Evolutionary conservation across 148 eudicot genomes (phyloP).

Genomic region (Spergularia bocconei): DNA sequence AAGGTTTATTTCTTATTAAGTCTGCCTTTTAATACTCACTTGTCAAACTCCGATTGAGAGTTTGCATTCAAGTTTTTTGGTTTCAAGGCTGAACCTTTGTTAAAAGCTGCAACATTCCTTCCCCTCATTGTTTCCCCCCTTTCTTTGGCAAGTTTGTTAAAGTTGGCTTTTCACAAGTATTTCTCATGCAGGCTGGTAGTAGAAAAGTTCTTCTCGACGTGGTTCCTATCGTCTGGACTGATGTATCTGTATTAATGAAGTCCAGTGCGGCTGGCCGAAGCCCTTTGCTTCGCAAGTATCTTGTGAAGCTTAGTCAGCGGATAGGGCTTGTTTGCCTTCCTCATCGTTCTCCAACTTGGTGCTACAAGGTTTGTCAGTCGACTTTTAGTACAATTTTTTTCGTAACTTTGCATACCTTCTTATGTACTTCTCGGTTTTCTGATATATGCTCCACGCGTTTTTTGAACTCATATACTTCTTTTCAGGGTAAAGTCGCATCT

Average conservation of each 20-base stretch:
- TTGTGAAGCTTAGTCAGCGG: slow-evolving; percentile 81
- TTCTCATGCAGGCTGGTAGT: slow-evolving; percentile 64
- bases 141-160: not conserved
- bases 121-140: not conserved
- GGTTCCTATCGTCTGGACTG: slow-evolving; percentile 72
- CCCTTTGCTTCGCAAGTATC: slow-evolving; percentile 89
- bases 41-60: not conserved
- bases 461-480: not conserved
- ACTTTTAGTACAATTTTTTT: slow-evolving; percentile 5
- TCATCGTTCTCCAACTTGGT: slow-evolving; percentile 79
- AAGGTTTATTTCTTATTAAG: slow-evolving; percentile 50
- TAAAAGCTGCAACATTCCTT: slow-evolving; percentile 7
- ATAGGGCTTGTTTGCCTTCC: slow-evolving; percentile 80
- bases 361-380: slow-evolving; percentile 63
- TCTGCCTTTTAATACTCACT: not conserved
- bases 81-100: not conserved
- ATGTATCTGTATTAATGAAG: slow-evolving; percentile 65
- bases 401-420: too few species aligned
- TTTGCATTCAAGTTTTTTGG: not conserved
- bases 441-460: not conserved
- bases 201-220: slow-evolving; percentile 60
- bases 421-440: not conserved
- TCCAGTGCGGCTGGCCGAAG: slow-evolving; percentile 71
- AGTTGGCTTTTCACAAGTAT: slow-evolving; percentile 2
- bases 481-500: slow-evolving; percentile 61